Evolutionary conservation across 495 filamentous ascomycete genomes (phyloP), one percentile per base, ranked within the genome.

Genomic region (Daldinia childiae): DNA sequence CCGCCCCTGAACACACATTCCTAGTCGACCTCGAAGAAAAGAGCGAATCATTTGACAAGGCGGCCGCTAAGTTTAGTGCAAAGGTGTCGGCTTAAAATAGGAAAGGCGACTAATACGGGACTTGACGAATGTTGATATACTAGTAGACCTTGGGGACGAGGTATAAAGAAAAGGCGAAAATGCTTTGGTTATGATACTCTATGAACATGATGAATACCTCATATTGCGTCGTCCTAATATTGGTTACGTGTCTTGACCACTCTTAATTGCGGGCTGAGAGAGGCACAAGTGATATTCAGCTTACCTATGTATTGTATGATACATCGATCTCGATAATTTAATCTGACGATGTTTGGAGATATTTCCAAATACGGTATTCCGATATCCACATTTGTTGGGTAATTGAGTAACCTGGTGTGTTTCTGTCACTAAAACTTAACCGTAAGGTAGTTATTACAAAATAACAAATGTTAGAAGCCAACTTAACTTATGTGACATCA

Each of bases 31-130:
- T 94, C 38, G 82, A 89, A 61, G 91, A 92, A 81, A 96, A 94
- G 87, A 90, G 86, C 75, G 87, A 83, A 14, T 76, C 91, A 59
- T 97, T 97, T 75, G 93, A 95, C 77, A 88, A 88, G 65, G 91
- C 92, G 5, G 92, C 92, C 4, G 82, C 86, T 3, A 95, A 93
- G 79, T 95, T 92, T 78, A 85, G 88, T 51, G 85, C 92, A 11
- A 93, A 90, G 80, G 89, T 90, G 52, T 82, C 87, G 17, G 87
- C 88, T 60, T 91, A 75, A 76, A 74, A 12, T 6, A 8, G 45
- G 7, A 24, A 34, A n/a, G 14, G 15, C 19, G 11, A 19, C 21
- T 12, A 64, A 43, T 51, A 41, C 11, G 48, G 39, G 12, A 11
- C 14, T 36, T 39, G 11, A n/a, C 19, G 61, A 58, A 43, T 34